phyloP scores from a whole-genome alignment of 2,329 filamentous ascomycete genomes.

The Bipolaris zeicola region DNA sequence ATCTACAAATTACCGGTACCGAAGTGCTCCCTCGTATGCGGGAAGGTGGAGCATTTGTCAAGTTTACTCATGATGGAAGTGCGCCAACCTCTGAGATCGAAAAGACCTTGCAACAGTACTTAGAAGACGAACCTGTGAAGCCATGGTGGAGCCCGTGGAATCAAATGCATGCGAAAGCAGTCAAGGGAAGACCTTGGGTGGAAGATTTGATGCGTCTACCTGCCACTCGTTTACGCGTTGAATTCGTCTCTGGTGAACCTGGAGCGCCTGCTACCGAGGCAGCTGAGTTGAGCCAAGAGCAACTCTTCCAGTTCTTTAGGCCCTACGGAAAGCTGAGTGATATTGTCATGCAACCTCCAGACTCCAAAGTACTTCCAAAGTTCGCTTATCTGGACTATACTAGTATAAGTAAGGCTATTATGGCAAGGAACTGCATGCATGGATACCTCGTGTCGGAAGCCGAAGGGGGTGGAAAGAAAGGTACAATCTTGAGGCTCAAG shows the following conservation, averaged over 20 bases:
- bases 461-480: constrained; percentile 73
- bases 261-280: constrained; percentile 72
- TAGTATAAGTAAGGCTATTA: constrained; percentile 74
- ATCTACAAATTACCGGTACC: constrained; percentile 70
- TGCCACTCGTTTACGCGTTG: constrained; percentile 74
- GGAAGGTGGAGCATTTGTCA: constrained; percentile 93
- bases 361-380: constrained; percentile 82
- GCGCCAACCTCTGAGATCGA: constrained; percentile 62
- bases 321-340: constrained; percentile 89
- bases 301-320: constrained; percentile 83
- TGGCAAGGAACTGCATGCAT: constrained; percentile 92
- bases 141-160: constrained; percentile 92
- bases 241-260: constrained; percentile 77
- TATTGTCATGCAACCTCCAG: constrained; percentile 79
- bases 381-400: constrained; percentile 82
- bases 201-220: constrained; percentile 89
- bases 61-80: constrained; percentile 67
- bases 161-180: constrained; percentile 72
- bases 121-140: constrained; percentile 73
- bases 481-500: constrained; percentile 78
- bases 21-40: constrained; percentile 84
- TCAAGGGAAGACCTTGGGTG: constrained; percentile 87
- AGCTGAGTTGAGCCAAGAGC: constrained; percentile 83
- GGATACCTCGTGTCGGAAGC: constrained; percentile 73
- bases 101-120: constrained; percentile 64